Base-by-base conservation (phyloP, 495 filamentous ascomycete species). In the Podospora pseudopauciseta region DNA sequence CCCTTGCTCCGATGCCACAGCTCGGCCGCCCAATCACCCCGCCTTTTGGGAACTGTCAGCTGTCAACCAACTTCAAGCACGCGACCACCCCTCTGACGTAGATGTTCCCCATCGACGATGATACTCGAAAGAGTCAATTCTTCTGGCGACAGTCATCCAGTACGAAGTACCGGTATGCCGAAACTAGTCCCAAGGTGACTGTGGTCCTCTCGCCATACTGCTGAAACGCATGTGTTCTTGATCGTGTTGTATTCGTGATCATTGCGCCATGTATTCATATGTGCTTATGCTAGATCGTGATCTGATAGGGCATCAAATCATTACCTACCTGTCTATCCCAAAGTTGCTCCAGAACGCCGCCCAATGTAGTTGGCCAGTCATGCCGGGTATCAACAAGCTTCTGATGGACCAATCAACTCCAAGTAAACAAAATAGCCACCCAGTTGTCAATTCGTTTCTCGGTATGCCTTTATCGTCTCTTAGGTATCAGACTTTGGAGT, bases 21-120 rank as follows among this genome's bases (percentile, higher is more conserved):
- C 9, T 49, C 39, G 13, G 39, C 39, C 7, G 39, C 5, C 2
- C 39, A 49, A 7, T 13, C 39, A 13, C 39, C 39, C 39, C 39
- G 39, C 39, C 39, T 13, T 49, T 49, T 49, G 3, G 34, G 39
- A 26, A 55, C 28, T 59, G 65, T 67, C 65, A 67, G 23, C 44
- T 66, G 65, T 60, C 57, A 64, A 20, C 54, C 63, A 34, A 18
- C 7, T 49, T 49, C 59, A 67, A 34, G 44, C 66, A 67, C 66
- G 56, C 63, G 66, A 67, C 59, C 66, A 60, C 28, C 20, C 59
- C 66, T 67, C 60, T 67, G 60, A 67, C 66, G 66, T 67, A 58
- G 65, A 32, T 39, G 23, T 18, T 27, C 7, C 27, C 26, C 32
- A 16, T 58, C 27, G 34, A 19, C 30, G 13, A 26, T 13, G 54